Base-by-base conservation (phyloP, 352 stramenopile genomes). In the Discostella stelligera region DNA sequence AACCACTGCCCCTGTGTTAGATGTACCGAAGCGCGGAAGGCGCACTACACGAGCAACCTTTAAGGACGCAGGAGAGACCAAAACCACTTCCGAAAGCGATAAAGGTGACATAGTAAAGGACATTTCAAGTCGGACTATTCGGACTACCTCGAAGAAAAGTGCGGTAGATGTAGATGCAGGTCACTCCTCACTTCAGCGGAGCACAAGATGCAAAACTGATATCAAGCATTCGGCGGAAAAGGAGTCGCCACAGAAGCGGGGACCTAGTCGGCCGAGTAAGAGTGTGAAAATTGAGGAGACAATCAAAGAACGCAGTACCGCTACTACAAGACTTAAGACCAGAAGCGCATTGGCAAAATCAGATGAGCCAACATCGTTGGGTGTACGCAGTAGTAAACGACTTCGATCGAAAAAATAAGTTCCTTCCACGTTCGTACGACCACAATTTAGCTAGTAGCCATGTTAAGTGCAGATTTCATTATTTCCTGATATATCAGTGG, bases 401-500 rank as follows among this genome's bases (percentile, higher is more conserved):
- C 56, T 13, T 46, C 30, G 61, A 59, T 25, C 46, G 20, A 68
- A 66, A 54, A 66, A 55, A 10, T 65, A 18, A 52, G 16, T 23
- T 18, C 23, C 6, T 16, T 13, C 2, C 27, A 32, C 2, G 27
- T 32, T 32, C 5, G 27, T 6, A 32, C 27, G 27, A 32, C 27
- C 27, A 32, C 27, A 32, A 32, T 5, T 32, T 32, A 32, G 5
- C 27, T 32, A 32, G 27, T 32, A 6, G 27, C 27, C 27, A 32
- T 32, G 2, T 32, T 32, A 2, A 32, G 27, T 32, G 27, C 27
- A 32, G 27, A 32, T 32, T 5, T 32, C n/a, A n/a, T n/a, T n/a
- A 6, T 32, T 32, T 32, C 5, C 27, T 32, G 27, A 32, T 32
- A 6, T 5, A 32, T 32, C 27, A 6, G 5, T n/a, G n/a, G n/a